Evolutionary conservation across 23 red algal species (phyloP).

Genomic region (Gracilaria vermiculophylla): DNA sequence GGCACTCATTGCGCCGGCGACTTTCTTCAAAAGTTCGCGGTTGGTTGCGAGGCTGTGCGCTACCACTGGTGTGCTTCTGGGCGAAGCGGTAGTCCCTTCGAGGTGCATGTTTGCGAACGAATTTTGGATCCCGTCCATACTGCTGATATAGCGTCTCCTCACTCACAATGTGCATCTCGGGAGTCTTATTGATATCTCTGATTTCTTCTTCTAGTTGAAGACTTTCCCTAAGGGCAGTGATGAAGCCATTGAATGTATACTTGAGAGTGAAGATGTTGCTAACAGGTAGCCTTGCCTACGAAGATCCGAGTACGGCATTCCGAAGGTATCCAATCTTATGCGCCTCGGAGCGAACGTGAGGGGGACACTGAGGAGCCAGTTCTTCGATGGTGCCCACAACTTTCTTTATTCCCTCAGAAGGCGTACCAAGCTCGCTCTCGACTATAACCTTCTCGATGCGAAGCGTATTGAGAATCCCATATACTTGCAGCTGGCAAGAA

Average conservation of each 20-base stretch:
- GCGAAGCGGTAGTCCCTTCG: background rate
- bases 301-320: background rate
- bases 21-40: slow-evolving; percentile 12
- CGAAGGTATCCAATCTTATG: slow-evolving; percentile 41
- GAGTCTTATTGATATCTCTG: background rate
- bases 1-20: background rate
- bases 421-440: background rate
- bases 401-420: slow-evolving; percentile 1
- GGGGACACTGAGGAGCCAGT: slow-evolving; percentile 36
- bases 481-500: background rate
- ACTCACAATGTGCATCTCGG: background rate
- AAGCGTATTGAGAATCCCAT: slow-evolving; percentile 6
- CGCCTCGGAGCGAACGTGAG: background rate
- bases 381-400: background rate
- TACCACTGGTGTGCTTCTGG: background rate
- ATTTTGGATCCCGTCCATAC: background rate
- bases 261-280: background rate
- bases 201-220: slow-evolving; percentile 25
- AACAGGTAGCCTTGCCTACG: slow-evolving; percentile 24
- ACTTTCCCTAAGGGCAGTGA: background rate
- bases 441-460: background rate
- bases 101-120: background rate
- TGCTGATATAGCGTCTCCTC: slow-evolving; percentile 29
- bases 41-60: background rate
- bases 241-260: slow-evolving; percentile 24